Conservation (phyloP, 345 rosid genomes). For the Eucalyptus rudis region DNA sequence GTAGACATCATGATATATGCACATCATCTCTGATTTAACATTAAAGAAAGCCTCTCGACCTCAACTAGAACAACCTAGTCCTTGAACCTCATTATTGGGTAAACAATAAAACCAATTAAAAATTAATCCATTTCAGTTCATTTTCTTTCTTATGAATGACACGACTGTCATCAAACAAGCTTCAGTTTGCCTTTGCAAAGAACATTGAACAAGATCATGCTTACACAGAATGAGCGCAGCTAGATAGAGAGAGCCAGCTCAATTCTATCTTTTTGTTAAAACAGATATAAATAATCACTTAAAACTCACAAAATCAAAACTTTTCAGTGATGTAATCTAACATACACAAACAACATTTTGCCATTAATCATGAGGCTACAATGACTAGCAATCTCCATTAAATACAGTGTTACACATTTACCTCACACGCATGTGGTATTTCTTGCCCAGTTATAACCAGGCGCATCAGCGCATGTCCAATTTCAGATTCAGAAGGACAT, state of each 20-base stretch:
- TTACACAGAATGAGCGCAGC: not conserved
- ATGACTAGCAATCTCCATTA: not conserved
- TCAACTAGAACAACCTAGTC: not conserved
- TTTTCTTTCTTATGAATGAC: not conserved
- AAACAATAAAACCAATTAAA: not conserved
- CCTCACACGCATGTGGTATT: slow-evolving; percentile 99
- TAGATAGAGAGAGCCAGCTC: not conserved
- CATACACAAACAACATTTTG: not conserved
- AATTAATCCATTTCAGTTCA: not conserved
- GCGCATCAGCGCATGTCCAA: slow-evolving; percentile 99
- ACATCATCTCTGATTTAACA: not conserved
- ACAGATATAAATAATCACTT: not conserved
- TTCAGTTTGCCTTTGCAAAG: not conserved
- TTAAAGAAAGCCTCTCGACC: not conserved
- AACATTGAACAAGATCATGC: not conserved
- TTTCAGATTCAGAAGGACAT: slow-evolving; percentile 96
- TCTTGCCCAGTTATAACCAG: slow-evolving; percentile 95
- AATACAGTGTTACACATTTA: slow-evolving; percentile 2
- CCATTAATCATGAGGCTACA: not conserved
- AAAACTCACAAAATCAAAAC: not conserved
- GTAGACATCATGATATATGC: not conserved
- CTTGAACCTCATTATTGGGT: not conserved
- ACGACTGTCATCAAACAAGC: not conserved
- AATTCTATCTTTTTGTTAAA: not conserved
- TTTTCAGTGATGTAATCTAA: not conserved